Evolutionary conservation across 306 rosid species (phyloP), one percentile per base, ranked within the genome.

Genomic region (Carpinus viminea): DNA sequence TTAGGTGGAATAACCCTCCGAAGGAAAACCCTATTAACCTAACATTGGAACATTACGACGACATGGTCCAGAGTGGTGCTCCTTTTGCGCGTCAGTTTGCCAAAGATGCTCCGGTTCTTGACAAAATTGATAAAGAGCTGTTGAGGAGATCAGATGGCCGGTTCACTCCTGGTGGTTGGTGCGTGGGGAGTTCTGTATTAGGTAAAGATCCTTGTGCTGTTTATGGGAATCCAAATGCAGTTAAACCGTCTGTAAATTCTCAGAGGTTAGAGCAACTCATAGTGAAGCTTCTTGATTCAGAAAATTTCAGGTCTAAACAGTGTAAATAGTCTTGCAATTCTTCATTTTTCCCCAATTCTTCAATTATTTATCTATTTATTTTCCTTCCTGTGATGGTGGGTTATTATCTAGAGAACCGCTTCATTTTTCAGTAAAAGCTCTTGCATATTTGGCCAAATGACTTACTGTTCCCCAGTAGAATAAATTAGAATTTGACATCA

Each of bases 81-180:
- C 99, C 96, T 68, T 93, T 93, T 48, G 96, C 94, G 20, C 84
- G 84, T 4, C 84, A 71, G 74, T 90, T 92, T 26, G 46, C 80
- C n/a, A 78, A 80, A 74, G 91, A 90, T 59, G 96, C 90, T 73
- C 91, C 90, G 0, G 88, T 94, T 68, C 96, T 94, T 3, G 21
- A 89, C 75, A 94, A 79, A 79, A 94, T 91, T 41, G 97, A 94
- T 41, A 56, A 55, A 78, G 87, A 88, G 74, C 87, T 94, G 8
- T 69, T 91, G 61, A 73, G 84, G 79, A 91, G 92, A 82, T 51
- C 91, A 15, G 78, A 79, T 1, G 85, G 90, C 38, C 88, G 43
- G 71, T 78, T 94, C 43, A 86, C 96, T 1, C 92, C 88, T 0
- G 97, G 97, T 24, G 97, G 88, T 52, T 91, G 96, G 96, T 93